Evolutionary conservation across 140 eudicot genomes (phyloP).

Genomic region (Erigeron philadelphicus): DNA sequence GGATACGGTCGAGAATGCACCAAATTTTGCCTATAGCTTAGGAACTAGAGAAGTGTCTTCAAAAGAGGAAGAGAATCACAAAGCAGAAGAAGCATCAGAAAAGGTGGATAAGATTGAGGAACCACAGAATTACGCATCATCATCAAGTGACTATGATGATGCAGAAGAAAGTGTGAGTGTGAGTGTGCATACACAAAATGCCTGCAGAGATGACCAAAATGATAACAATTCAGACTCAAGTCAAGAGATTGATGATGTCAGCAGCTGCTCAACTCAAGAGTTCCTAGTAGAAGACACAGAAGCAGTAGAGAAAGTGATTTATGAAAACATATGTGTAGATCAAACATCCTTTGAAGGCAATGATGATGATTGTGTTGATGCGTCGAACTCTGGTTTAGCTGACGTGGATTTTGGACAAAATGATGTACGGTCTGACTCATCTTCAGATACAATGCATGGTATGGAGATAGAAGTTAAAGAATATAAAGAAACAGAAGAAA

Average conservation of each 20-base stretch:
- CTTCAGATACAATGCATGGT: constrained; percentile 30
- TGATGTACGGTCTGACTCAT: constrained; percentile 34
- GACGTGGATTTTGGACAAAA: constrained; percentile 33
- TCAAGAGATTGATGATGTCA: constrained; percentile 32
- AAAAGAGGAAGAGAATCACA: constrained; percentile 20
- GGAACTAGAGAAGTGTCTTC: constrained; percentile 13
- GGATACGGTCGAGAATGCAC: constrained; percentile 29
- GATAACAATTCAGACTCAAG: constrained; percentile 23
- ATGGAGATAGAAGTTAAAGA: constrained; percentile 33
- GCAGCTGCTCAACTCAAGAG: constrained; percentile 18
- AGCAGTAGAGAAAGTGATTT: constrained; percentile 27
- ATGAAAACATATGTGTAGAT: constrained; percentile 22
- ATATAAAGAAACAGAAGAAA: constrained; percentile 29
- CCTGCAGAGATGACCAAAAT: constrained; percentile 23
- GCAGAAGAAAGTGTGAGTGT: constrained; percentile 39
- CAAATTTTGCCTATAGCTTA: constrained; percentile 3
- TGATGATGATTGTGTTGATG: constrained; percentile 21
- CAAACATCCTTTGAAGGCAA: constrained; percentile 32
- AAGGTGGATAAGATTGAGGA: constrained; percentile 15
- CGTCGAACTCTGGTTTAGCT: constrained; percentile 20
- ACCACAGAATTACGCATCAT: constrained; percentile 24
- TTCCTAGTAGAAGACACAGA: constrained; percentile 32
- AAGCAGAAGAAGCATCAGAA: constrained; percentile 15
- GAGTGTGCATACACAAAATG: constrained; percentile 30
- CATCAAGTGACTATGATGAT: constrained; percentile 33